Percentiles rank a stretch among this genome's conserved stretches.
phyloP scores from a whole-genome alignment of 2,329 filamentous ascomycete species.

The Thielaviopsis euricoi region DNA sequence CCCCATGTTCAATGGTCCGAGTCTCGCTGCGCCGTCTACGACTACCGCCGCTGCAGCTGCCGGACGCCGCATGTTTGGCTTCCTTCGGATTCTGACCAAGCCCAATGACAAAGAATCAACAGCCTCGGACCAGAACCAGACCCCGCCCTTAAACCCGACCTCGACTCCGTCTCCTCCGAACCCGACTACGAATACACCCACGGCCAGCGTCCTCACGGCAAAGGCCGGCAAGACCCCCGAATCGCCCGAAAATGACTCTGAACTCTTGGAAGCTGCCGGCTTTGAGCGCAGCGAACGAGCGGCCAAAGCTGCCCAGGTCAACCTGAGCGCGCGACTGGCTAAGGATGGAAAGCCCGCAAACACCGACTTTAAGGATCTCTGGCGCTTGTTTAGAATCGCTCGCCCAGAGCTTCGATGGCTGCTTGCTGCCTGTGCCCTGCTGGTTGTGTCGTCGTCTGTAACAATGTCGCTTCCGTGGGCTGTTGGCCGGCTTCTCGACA shows the following conservation, averaged over 20 bases:
- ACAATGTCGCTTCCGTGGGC: constrained; percentile 96
- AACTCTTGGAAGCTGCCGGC: constrained; percentile 26
- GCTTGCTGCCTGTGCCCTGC: constrained; percentile 60
- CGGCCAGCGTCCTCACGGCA: not conserved
- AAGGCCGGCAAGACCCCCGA: constrained; percentile 3
- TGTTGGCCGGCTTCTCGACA: constrained; percentile 87
- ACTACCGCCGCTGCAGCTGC: not conserved
- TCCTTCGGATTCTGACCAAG: not conserved
- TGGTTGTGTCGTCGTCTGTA: constrained; percentile 78
- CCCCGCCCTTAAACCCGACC: not conserved
- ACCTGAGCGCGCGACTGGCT: constrained; percentile 71
- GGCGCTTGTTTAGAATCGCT: constrained; percentile 78
- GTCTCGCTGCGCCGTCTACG: not conserved
- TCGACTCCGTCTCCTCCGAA: not conserved
- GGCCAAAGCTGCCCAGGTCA: constrained; percentile 71
- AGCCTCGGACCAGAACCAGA: not conserved
- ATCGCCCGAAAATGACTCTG: constrained; percentile 18
- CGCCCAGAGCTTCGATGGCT: constrained; percentile 69
- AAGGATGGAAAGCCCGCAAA: constrained; percentile 51
- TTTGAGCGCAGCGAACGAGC: constrained; percentile 67
- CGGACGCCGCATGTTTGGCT: constrained; percentile 2
- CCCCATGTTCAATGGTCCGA: not conserved
- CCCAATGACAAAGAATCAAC: constrained; percentile 1
- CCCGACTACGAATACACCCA: constrained; percentile 2
- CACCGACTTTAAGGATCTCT: constrained; percentile 55